Percentiles rank a stretch among this genome's conserved stretches.
These are phyloP conservation scores for Cryphonectria nitschkei DNA, from an alignment of 2,329 filamentous ascomycete species.

Conservation along the genomic window DNA sequence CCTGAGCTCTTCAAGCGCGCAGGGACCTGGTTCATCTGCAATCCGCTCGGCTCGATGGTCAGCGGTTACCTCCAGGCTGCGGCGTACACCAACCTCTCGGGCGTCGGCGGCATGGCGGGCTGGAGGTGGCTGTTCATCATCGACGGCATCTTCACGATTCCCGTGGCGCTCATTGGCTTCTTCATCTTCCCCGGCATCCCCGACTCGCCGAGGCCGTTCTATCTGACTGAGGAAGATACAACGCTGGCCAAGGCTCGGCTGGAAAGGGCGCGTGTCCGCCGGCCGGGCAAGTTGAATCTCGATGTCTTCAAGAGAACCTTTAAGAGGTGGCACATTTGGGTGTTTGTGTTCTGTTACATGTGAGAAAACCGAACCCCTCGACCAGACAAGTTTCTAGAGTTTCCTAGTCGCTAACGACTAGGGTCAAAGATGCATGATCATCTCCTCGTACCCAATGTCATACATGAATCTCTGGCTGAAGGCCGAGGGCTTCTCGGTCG, in stretches of 20 bases:
- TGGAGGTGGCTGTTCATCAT: constrained; percentile 63
- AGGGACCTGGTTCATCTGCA: constrained; percentile 37
- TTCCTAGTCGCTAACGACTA: background rate
- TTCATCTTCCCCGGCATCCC: constrained; percentile 48
- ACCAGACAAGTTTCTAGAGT: background rate
- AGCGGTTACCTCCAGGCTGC: constrained; percentile 52
- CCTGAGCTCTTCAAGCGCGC: constrained; percentile 39
- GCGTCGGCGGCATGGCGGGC: constrained; percentile 51
- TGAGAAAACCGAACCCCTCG: constrained; percentile 36
- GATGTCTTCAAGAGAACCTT: constrained; percentile 50
- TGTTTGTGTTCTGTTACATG: constrained; percentile 54
- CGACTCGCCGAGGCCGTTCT: constrained; percentile 44
- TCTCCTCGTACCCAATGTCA: constrained; percentile 47
- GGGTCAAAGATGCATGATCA: constrained; percentile 46
- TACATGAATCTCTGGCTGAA: constrained; percentile 61
- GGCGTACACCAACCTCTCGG: constrained; percentile 57
- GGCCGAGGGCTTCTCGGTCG: constrained; percentile 50
- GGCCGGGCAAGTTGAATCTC: constrained; percentile 45
- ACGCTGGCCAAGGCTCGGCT: constrained; percentile 42
- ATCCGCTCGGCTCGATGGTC: constrained; percentile 37
- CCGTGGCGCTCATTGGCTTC: constrained; percentile 55
- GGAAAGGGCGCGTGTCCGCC: constrained; percentile 36
- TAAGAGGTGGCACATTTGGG: constrained; percentile 54
- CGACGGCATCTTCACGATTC: constrained; percentile 61
- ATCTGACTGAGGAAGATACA: constrained; percentile 41